Base-by-base conservation (phyloP, 2,329 filamentous ascomycete genomes). In the Pyrenophora teres region DNA sequence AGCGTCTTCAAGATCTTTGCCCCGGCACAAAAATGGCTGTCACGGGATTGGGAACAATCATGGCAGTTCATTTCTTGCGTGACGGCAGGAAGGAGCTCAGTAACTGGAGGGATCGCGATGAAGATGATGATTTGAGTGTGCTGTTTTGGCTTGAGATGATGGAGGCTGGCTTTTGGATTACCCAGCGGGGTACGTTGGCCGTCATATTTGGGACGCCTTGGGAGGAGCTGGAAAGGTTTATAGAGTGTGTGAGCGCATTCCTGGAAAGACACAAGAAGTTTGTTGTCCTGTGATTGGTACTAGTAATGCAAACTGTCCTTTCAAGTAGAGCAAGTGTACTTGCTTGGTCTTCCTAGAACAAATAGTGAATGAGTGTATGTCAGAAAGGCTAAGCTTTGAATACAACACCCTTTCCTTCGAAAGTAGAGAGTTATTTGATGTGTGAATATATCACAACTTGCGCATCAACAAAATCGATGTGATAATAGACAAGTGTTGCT, bases 81-180 rank as follows among this genome's bases (percentile, higher is more conserved):
- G 60, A 67, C 36, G 69, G 65, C 3, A 65, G 49, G 35, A 67
- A 65, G 19, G 62, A 69, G 32, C 33, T 70, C 13, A 67, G 54
- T 16, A 65, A 57, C 13, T 60, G 46, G 4, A 59, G 62, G 36
- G 59, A 68, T 35, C 63, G 70, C 13, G 56, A 58, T 31, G 68
- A 73, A 23, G 59, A 69, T n/a, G 45, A n/a, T 10, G 65, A 59
- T 10, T 39, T 76, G 40, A 64, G 60, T 8, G 67, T 68, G 16
- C 38, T 76, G 16, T 67, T 76, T 33, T 74, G 72, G 62, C 58
- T 76, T 2, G 70, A 71, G 42, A 60, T 75, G 65, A 64, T 76
- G 50, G 68, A 71, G 46, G 54, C 65, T 32, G 73, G 73, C 1
- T 76, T 64, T 47, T 76, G 72, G 57, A 65, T 73, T 10, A 61